phyloP scores from a whole-genome alignment of 371 early-diverging fungal genomes.

The Umbelopsis sp. region DNA sequence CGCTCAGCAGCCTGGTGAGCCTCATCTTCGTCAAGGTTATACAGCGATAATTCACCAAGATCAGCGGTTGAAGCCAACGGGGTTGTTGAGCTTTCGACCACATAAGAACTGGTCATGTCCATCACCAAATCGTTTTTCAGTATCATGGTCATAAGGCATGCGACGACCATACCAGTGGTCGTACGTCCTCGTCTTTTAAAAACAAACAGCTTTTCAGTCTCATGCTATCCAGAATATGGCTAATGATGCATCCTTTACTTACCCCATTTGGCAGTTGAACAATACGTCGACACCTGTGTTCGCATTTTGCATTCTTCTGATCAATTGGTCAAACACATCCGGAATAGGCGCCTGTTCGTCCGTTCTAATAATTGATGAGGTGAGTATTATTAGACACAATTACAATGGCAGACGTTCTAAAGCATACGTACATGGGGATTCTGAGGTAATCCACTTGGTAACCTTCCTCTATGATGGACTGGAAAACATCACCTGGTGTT shows the following conservation, averaged over 20 bases:
- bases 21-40: constrained; percentile 36
- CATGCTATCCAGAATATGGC: constrained; percentile 1
- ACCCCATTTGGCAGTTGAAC: constrained; percentile 88
- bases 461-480: constrained; percentile 55
- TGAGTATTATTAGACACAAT: too few relatives aligned
- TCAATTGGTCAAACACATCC: constrained; percentile 71
- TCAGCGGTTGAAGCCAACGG: constrained; percentile 1
- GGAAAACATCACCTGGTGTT: constrained; percentile 65
- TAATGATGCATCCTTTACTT: constrained; percentile 27
- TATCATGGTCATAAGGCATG: constrained; percentile 59
- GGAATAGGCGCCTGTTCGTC: constrained; percentile 85
- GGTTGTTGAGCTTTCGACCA: constrained; percentile 26
- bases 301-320: constrained; percentile 51
- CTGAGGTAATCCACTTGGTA: constrained; percentile 68
- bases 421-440: constrained; percentile 61
- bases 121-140: constrained; percentile 37
- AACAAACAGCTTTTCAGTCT: constrained; percentile 9
- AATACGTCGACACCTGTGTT: constrained; percentile 53
- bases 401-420: too few relatives aligned
- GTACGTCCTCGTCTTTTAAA: constrained; percentile 73
- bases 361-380: constrained; percentile 42
- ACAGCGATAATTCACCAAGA: not conserved
- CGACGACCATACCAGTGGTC: constrained; percentile 76
- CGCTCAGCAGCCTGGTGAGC: constrained; percentile 46
- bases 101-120: constrained; percentile 38